These are phyloP conservation scores for Suhomyces taliae DNA, from an alignment of 1,139 yeast species.

Conservation along the genomic window DNA sequence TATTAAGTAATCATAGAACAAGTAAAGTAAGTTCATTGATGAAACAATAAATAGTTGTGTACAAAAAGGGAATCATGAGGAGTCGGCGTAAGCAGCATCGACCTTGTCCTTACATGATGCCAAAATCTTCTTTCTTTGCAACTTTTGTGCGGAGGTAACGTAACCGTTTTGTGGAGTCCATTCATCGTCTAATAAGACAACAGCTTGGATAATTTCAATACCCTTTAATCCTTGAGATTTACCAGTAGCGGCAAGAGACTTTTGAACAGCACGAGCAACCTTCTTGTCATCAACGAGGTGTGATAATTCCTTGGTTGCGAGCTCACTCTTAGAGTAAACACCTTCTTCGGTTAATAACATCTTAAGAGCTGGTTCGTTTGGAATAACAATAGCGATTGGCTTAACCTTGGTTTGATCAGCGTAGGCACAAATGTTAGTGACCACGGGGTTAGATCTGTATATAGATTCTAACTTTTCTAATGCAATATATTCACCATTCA, in stretches of 20 bases:
- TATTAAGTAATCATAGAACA: background rate
- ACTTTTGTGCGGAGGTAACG: slow-evolving; percentile 93
- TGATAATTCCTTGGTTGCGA: slow-evolving; percentile 50
- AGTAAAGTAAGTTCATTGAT: background rate
- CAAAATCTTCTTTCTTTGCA: slow-evolving; percentile 90
- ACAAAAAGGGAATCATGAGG: background rate
- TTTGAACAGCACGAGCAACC: slow-evolving; percentile 54
- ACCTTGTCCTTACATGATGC: slow-evolving; percentile 60
- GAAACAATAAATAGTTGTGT: slow-evolving; percentile 2
- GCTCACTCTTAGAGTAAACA: slow-evolving; percentile 47
- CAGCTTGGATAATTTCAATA: slow-evolving; percentile 80
- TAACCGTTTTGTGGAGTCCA: slow-evolving; percentile 98
- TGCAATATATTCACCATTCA: slow-evolving; percentile 97
- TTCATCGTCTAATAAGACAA: slow-evolving; percentile 81
- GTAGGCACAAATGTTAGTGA: slow-evolving; percentile 83
- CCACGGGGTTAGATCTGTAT: slow-evolving; percentile 80
- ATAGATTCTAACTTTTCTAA: slow-evolving; percentile 85
- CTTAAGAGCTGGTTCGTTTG: slow-evolving; percentile 68
- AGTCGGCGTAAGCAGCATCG: slow-evolving; percentile 49
- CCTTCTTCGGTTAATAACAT: slow-evolving; percentile 54
- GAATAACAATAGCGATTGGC: slow-evolving; percentile 90
- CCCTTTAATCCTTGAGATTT: slow-evolving; percentile 78
- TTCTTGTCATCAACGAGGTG: slow-evolving; percentile 54
- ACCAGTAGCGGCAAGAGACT: slow-evolving; percentile 71
- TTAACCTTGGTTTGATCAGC: slow-evolving; percentile 86